These are phyloP conservation scores for Globisporangium iwayamae DNA, from an alignment of 352 stramenopile species.

Conservation along the genomic window DNA sequence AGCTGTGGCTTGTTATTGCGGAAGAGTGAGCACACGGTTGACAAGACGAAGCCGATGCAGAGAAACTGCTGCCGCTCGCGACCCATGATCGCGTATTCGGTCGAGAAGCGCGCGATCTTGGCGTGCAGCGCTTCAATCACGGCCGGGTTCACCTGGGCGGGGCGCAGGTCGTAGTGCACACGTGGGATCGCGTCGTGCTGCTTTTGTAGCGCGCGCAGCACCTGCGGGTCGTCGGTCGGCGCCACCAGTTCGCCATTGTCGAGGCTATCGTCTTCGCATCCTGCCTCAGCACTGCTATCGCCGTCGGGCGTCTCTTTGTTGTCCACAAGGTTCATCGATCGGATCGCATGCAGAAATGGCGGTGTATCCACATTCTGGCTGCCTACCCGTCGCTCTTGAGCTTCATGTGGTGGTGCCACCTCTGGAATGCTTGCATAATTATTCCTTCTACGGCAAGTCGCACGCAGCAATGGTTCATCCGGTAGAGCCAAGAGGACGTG, in stretches of 20 bases:
- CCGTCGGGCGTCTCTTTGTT: not conserved
- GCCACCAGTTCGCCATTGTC: not conserved
- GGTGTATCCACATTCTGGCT: too few relatives aligned
- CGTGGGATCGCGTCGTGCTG: not conserved
- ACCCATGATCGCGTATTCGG: not conserved
- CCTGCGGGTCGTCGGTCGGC: not conserved
- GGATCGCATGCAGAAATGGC: not conserved
- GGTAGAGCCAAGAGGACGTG: not conserved
- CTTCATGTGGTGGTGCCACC: too few relatives aligned
- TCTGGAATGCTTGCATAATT: too few relatives aligned
- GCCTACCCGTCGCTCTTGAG: too few relatives aligned
- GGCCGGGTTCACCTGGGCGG: not conserved
- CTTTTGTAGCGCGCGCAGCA: not conserved
- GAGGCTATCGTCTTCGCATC: not conserved
- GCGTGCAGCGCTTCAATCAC: not conserved
- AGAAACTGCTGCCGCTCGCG: not conserved
- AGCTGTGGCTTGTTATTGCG: too few relatives aligned
- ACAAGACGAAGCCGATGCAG: not conserved
- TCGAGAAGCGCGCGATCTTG: not conserved
- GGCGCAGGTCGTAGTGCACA: not conserved
- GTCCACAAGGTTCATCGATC: not conserved
- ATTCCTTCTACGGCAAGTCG: too few relatives aligned
- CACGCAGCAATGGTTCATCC: not conserved
- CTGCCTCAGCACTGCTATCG: not conserved
- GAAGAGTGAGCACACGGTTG: too few relatives aligned